Percentiles rank a stretch among this genome's conserved stretches.
Evolutionary conservation across 371 early-diverging fungal species (phyloP).

Genomic region (Syncephalastrum monosporum): DNA sequence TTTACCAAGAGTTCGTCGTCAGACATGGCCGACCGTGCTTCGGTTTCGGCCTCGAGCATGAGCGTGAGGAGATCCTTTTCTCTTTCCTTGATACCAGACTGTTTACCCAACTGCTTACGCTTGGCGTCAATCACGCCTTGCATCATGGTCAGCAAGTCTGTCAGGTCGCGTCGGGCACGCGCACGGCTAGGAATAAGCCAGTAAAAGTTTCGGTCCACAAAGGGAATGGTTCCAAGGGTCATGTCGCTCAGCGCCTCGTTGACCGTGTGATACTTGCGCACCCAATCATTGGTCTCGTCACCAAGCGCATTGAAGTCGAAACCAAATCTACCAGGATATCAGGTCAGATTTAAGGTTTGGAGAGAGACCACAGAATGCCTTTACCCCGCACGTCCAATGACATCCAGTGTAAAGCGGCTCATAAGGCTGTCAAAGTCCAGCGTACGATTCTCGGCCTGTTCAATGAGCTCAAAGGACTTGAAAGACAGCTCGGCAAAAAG

Average conservation of each 20-base stretch:
- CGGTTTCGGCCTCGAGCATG: constrained; percentile 35
- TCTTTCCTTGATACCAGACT: constrained; percentile 16
- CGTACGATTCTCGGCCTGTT: constrained; percentile 5
- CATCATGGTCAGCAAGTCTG: constrained; percentile 2
- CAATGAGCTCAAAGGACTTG: constrained; percentile 20
- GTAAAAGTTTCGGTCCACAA: no score
- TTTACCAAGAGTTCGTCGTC: constrained; percentile 24
- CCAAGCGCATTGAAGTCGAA: constrained; percentile 16
- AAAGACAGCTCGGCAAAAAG: constrained; percentile 23
- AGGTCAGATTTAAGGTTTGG: no score
- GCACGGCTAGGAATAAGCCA: constrained; percentile 3
- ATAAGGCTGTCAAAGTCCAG: constrained; percentile 20
- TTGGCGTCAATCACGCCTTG: constrained; percentile 2
- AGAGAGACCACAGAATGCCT: no score
- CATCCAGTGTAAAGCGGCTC: constrained; percentile 26
- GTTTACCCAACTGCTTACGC: constrained; percentile 4
- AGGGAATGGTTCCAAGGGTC: no score
- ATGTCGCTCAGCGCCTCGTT: neutral
- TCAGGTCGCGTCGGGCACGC: neutral
- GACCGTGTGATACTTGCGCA: constrained; percentile 6
- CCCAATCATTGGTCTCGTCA: constrained; percentile 11
- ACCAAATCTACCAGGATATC: constrained; percentile 9
- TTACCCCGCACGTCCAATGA: constrained; percentile 30
- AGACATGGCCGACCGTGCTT: constrained; percentile 7
- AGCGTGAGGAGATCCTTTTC: constrained; percentile 47